Base-by-base conservation (phyloP, 148 eudicot genomes). In the Camellia lanceoleosa region DNA sequence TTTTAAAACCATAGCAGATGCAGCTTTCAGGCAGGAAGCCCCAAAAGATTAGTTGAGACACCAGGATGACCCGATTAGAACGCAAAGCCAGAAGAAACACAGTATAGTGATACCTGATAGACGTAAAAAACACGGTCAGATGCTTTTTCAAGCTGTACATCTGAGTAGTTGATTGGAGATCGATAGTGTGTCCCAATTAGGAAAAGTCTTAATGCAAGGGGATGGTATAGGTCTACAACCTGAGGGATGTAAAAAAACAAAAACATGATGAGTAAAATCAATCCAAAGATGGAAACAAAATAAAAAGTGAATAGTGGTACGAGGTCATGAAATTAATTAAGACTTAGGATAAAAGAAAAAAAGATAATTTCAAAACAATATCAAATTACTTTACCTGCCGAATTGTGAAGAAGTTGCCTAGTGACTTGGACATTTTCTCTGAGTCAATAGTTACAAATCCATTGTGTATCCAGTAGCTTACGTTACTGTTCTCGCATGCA, bases 371-470 rank as follows among this genome's bases (percentile, higher is more conserved):
- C 52, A 7, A 66, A 75, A 52, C 16, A 23, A 71, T 65, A 61
- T 30, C n/a, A 49, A 68, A 52, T 49, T 58, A 58, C 76, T 54
- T 68, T 90, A 96, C 99, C 98, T 96, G 91, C 75, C 99, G 89
- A 80, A 96, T 96, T 70, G 99, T 96, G 86, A 92, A 96, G 85
- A 93, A 96, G 83, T 96, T 96, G 43, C 99, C 99, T 15, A 94
- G 95, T 58, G 99, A 96, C 80, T 96, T 96, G 73, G 99, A 96
- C 99, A 96, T 96, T 80, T 96, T 96, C 81, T 92, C 94, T 0
- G 92, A 91, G 86, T 96, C 90, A 68, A 94, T 83, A 43, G 92
- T 94, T 61, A 96, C 99, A 85, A 96, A 96, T 30, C 99, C 99
- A 80, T 96, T 96, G 82, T 96, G 99, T 41, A 96, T 82, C 99